Evolutionary conservation across 306 rosid genomes (phyloP).

Genomic region (Rubus parviflorus): DNA sequence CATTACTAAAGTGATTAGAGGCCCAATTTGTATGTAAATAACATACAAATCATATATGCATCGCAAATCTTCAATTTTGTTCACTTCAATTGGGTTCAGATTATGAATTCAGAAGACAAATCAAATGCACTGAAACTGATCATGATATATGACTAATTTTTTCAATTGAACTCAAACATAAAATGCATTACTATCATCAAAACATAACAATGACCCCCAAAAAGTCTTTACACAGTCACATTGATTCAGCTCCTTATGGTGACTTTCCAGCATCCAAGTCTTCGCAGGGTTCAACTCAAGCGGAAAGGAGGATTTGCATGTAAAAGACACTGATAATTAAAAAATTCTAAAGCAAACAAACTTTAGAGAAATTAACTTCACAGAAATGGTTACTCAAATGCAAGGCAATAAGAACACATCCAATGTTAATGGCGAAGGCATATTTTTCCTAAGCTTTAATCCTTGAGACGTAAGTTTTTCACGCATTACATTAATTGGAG

Average conservation of each 20-base stretch:
- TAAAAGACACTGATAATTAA: constrained; percentile 23
- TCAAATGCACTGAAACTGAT: not conserved
- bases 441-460: too few relatives aligned
- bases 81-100: not conserved
- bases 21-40: too few relatives aligned
- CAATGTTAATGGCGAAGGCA: too few relatives aligned
- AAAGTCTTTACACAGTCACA: constrained; percentile 31
- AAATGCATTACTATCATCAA: not conserved
- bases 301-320: constrained; percentile 39
- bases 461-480: too few relatives aligned
- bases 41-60: too few relatives aligned
- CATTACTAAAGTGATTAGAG: too few relatives aligned
- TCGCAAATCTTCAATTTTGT: not conserved
- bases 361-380: not conserved
- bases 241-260: not conserved
- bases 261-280: constrained; percentile 31
- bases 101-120: not conserved
- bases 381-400: not conserved
- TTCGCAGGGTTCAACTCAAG: constrained; percentile 11
- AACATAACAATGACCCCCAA: constrained; percentile 12
- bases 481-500: too few relatives aligned
- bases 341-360: constrained; percentile 1
- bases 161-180: not conserved
- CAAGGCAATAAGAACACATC: not conserved
- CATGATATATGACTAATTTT: not conserved